These are phyloP conservation scores for Acrodontium crateriforme DNA, from an alignment of 2,329 filamentous ascomycete species.

Conservation along the genomic window DNA sequence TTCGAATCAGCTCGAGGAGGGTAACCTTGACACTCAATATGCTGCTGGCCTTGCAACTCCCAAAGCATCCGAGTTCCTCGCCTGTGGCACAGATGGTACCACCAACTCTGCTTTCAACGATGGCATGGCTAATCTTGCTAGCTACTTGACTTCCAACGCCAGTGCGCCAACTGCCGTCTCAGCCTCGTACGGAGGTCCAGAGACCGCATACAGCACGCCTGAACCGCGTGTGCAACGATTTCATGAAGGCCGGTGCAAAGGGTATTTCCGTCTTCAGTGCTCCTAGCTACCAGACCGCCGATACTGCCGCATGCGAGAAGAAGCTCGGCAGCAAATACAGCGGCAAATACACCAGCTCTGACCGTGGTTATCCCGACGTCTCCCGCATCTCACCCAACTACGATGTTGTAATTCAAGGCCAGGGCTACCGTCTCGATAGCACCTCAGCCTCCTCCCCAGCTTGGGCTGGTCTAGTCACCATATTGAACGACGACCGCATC, in stretches of 20 bases:
- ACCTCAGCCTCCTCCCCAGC: constrained; percentile 40
- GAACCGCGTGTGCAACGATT: constrained; percentile 46
- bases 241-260: constrained; percentile 47
- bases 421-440: constrained; percentile 26
- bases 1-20: not conserved
- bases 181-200: constrained; percentile 50
- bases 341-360: constrained; percentile 26
- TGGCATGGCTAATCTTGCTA: not conserved
- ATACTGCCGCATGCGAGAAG: constrained; percentile 24
- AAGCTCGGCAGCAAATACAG: constrained; percentile 24
- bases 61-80: constrained; percentile 32
- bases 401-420: constrained; percentile 24
- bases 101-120: not conserved
- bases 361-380: constrained; percentile 29
- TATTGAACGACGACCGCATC: constrained; percentile 47
- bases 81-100: constrained; percentile 34
- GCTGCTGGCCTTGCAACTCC: constrained; percentile 4
- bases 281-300: constrained; percentile 27
- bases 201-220: constrained; percentile 45
- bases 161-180: constrained; percentile 31
- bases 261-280: constrained; percentile 38
- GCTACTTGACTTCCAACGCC: not conserved
- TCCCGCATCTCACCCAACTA: constrained; percentile 28
- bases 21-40: constrained; percentile 5
- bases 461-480: constrained; percentile 41